A percentile compares a stretch with the other conserved stretches of the same genome.
Evolutionary conservation across 2,329 filamentous ascomycete species (phyloP).

Genomic region (Colletotrichum sp.): DNA sequence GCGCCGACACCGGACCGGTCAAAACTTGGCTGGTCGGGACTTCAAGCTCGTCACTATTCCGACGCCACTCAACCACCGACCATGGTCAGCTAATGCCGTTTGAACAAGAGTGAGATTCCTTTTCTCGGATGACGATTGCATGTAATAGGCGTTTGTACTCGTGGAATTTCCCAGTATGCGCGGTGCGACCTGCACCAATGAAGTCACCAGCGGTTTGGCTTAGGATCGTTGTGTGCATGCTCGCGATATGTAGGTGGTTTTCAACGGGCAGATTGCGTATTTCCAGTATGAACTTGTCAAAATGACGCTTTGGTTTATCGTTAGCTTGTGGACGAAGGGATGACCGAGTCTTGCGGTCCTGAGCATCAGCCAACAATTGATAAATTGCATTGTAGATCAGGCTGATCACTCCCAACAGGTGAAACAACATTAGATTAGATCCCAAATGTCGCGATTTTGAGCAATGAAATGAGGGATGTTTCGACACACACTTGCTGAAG

Average conservation of each 20-base stretch:
- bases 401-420: not conserved
- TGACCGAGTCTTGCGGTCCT: not conserved
- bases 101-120: not conserved
- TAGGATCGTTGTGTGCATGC: not conserved
- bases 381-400: not conserved
- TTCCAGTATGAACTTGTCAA: not conserved
- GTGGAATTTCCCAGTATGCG: not conserved
- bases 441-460: not conserved
- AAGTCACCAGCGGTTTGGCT: not conserved
- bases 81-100: not conserved
- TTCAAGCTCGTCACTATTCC: not conserved
- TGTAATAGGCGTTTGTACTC: not conserved
- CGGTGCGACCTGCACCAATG: not conserved
- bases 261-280: not conserved
- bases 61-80: not conserved
- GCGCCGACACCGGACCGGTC: not conserved
- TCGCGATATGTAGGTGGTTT: not conserved
- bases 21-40: not conserved
- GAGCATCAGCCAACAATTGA: not conserved
- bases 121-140: not conserved
- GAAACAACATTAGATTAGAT: fast-evolving
- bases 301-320: not conserved
- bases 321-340: not conserved
- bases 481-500: not conserved
- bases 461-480: not conserved